Percentiles rank a stretch among this genome's conserved stretches.
phyloP scores from a whole-genome alignment of 768 basidiomycete genomes.

The Galerina marginata region DNA sequence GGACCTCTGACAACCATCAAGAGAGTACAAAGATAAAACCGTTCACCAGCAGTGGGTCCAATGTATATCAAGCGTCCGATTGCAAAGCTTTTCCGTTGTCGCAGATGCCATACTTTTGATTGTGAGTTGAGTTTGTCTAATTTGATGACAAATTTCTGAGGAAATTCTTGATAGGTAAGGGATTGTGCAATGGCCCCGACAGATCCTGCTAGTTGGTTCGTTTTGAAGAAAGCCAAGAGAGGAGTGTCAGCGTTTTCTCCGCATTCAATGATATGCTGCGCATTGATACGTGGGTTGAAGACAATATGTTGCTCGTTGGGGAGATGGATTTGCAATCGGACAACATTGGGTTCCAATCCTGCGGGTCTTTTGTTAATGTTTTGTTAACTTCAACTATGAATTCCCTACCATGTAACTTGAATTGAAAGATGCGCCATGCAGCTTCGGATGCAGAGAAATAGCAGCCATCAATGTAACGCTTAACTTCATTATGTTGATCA shows the following conservation, averaged over 20 bases:
- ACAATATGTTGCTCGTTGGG: slow-evolving; percentile 41
- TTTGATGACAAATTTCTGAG: no score
- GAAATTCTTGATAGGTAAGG: no score
- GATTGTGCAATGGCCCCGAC: slow-evolving; percentile 23
- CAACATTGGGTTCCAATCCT: slow-evolving; percentile 50
- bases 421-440: slow-evolving; percentile 39
- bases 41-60: no score
- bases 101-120: no score
- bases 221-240: slow-evolving; percentile 35
- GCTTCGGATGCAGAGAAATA: slow-evolving; percentile 43
- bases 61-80: no score
- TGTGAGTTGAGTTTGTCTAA: no score
- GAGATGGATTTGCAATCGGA: slow-evolving; percentile 49
- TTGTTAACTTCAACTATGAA: no score
- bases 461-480: slow-evolving; percentile 29
- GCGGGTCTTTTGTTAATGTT: no score
- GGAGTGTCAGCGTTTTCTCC: not conserved
- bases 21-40: no score
- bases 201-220: slow-evolving; percentile 19
- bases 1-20: no score
- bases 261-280: slow-evolving; percentile 26
- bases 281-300: slow-evolving; percentile 35
- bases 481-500: slow-evolving; percentile 43
- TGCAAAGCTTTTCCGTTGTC: no score
- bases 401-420: slow-evolving; percentile 22